Percentiles rank a stretch among this genome's conserved stretches.
These are phyloP conservation scores for Alliaria petiolata DNA, from an alignment of 345 rosid genomes.

Conservation along the genomic window DNA sequence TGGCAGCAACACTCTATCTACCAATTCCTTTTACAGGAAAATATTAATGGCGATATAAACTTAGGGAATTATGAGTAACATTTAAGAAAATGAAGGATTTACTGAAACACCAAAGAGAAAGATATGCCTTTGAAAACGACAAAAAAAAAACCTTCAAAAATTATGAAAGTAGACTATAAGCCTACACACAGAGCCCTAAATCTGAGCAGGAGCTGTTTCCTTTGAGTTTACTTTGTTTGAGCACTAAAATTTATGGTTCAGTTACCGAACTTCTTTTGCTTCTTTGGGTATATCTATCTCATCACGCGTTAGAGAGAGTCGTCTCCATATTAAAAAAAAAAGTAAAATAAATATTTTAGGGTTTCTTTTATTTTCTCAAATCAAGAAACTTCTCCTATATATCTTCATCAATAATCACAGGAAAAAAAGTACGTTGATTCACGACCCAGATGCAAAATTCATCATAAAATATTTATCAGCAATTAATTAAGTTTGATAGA, in stretches of 20 bases:
- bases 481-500: not conserved
- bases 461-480: conserved; percentile 12
- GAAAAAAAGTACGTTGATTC: not conserved
- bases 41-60: conserved; percentile 5
- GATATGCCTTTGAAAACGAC: not conserved
- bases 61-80: conserved; percentile 1
- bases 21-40: conserved; percentile 22
- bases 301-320: not conserved
- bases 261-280: conserved; percentile 27
- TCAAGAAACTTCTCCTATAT: conserved; percentile 8
- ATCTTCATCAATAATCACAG: not conserved
- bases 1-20: conserved; percentile 8
- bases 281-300: conserved; percentile 24
- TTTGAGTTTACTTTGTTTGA: conserved; percentile 28
- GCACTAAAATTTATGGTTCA: conserved; percentile 28
- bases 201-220: conserved; percentile 27
- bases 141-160: not conserved
- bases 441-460: conserved; percentile 1
- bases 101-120: not conserved
- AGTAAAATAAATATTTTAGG: conserved; percentile 9
- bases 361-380: conserved; percentile 21
- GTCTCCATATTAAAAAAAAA: not conserved
- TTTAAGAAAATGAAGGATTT: not conserved
- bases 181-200: conserved; percentile 33
- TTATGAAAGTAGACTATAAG: conserved; percentile 21